Evolutionary conservation across 176 grass and related monocot species (phyloP).

Genomic region (Thalia dealbata): DNA sequence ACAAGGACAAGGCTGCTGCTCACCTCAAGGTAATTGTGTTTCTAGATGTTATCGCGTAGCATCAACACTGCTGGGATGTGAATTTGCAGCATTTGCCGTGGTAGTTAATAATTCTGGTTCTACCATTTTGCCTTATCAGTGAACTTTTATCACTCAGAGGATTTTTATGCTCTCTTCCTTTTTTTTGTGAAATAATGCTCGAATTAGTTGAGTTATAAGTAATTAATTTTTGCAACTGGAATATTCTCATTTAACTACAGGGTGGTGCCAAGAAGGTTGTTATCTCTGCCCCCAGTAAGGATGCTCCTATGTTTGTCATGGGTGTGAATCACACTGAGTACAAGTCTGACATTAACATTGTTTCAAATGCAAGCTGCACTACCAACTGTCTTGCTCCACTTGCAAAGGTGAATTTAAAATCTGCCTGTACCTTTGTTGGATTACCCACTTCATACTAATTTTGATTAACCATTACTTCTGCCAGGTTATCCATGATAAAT

Average conservation of each 20-base stretch:
- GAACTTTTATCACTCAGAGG: no score
- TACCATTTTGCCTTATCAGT: not conserved
- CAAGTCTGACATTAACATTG: conserved; percentile 38
- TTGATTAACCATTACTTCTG: not conserved
- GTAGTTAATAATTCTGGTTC: not conserved
- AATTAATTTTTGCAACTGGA: not conserved
- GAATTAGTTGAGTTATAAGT: not conserved
- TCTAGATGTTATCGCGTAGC: not conserved
- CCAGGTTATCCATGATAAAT: conserved; percentile 50
- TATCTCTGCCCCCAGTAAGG: conserved; percentile 64
- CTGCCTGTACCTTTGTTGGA: no score
- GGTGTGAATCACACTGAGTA: conserved; percentile 56
- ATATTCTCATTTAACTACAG: conserved; percentile 10
- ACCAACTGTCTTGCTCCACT: conserved; percentile 70
- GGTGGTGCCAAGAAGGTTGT: conserved; percentile 67
- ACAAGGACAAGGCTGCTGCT: conserved; percentile 60
- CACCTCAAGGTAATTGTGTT: conserved; percentile 39
- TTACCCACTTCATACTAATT: not conserved
- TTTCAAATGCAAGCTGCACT: conserved; percentile 57
- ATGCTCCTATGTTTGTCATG: conserved; percentile 59
- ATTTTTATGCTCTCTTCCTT: not conserved
- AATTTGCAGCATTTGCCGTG: not conserved
- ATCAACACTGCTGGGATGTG: no score
- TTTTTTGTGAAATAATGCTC: not conserved
- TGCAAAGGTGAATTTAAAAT: conserved; percentile 33